phyloP scores from a whole-genome alignment of 306 rosid genomes.

The Macrotyloma uniflorum region DNA sequence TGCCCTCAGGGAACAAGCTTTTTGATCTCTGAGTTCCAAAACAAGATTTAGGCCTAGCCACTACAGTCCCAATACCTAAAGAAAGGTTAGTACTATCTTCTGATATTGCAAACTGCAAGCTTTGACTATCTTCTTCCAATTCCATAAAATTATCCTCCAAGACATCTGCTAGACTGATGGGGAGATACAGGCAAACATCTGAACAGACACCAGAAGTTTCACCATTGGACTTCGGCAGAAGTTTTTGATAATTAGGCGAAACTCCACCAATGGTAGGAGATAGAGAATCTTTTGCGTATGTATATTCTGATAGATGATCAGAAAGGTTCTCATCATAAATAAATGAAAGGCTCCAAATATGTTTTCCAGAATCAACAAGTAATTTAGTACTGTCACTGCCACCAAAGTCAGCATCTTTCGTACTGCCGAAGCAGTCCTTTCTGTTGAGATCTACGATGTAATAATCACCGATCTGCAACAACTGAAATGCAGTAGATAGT shows the following conservation, averaged over 20 bases:
- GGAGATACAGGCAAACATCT: constrained; percentile 69
- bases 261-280: constrained; percentile 38
- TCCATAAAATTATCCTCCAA: constrained; percentile 45
- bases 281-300: constrained; percentile 38
- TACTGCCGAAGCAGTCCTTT: constrained; percentile 53
- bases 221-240: constrained; percentile 31
- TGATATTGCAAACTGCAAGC: constrained; percentile 44
- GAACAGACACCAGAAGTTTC: constrained; percentile 49
- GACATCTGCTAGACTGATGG: constrained; percentile 47
- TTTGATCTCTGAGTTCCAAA: constrained; percentile 41
- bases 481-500: constrained; percentile 55
- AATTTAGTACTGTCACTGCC: constrained; percentile 42
- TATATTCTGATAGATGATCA: constrained; percentile 34
- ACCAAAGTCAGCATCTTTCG: constrained; percentile 39
- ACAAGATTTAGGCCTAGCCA: constrained; percentile 24
- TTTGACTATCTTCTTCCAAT: constrained; percentile 38
- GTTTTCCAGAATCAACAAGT: constrained; percentile 53
- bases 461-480: constrained; percentile 79
- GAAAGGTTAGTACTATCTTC: constrained; percentile 40
- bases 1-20: constrained; percentile 72
- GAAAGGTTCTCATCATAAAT: constrained; percentile 52
- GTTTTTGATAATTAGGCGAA: constrained; percentile 41
- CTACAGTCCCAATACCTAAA: constrained; percentile 28
- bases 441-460: constrained; percentile 59
- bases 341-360: constrained; percentile 72